These are phyloP conservation scores for Boechera retrofracta DNA, from an alignment of 345 rosid species.

Conservation along the genomic window DNA sequence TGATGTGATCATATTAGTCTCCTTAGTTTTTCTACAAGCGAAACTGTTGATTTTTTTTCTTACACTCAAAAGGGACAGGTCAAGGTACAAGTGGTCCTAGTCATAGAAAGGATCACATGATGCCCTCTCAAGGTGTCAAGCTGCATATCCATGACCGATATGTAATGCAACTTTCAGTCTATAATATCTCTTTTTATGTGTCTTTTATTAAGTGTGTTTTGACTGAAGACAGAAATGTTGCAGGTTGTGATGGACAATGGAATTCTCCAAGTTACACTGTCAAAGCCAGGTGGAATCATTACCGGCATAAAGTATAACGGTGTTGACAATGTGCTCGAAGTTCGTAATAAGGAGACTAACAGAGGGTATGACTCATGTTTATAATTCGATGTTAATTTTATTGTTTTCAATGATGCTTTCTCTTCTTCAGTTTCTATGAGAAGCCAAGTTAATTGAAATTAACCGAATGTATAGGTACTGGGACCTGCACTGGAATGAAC, in stretches of 20 bases:
- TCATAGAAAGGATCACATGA: conserved; percentile 38
- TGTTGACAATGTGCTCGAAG: conserved; percentile 77
- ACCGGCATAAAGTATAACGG: conserved; percentile 64
- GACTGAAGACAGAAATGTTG: conserved; percentile 21
- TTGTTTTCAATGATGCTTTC: background rate
- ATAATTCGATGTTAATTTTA: background rate
- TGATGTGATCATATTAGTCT: conserved; percentile 1
- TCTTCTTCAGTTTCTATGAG: background rate
- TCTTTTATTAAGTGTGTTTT: conserved; percentile 8
- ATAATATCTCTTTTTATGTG: conserved; percentile 14
- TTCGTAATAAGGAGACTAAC: conserved; percentile 73
- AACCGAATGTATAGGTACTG: conserved; percentile 64
- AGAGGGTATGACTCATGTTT: conserved; percentile 61
- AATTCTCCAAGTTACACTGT: conserved; percentile 64
- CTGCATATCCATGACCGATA: conserved; percentile 61
- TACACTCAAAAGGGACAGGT: conserved; percentile 34
- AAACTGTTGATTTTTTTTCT: conserved; percentile 7
- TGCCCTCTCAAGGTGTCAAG: conserved; percentile 57
- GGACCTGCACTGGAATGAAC: conserved; percentile 79
- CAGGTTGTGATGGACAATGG: conserved; percentile 85
- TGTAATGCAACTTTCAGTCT: conserved; percentile 45
- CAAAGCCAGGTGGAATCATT: conserved; percentile 75
- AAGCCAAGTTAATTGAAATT: conserved; percentile 17
- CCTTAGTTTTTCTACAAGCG: conserved; percentile 12
- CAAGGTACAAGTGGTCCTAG: conserved; percentile 42